phyloP scores from a whole-genome alignment of 108 stramenopile genomes.

The Craspedostauros australis region DNA sequence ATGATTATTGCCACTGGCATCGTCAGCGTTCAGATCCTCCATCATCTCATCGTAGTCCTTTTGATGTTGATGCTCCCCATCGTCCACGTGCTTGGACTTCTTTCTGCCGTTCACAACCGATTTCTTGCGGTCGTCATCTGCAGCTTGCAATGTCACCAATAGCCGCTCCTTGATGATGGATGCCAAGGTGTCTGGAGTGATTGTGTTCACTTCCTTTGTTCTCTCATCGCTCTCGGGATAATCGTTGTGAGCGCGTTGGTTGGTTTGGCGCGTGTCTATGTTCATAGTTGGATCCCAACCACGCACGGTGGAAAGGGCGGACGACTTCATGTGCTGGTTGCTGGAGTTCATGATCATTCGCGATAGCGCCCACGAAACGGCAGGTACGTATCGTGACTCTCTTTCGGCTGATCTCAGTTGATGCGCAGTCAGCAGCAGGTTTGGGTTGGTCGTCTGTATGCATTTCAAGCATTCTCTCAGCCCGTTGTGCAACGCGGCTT shows the following conservation, averaged over 20 bases:
- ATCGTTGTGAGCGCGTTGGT: neutral
- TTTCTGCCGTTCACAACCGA: too few species aligned
- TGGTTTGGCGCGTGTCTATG: neutral
- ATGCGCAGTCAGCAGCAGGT: slow-evolving; percentile 54
- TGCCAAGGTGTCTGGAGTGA: too few species aligned
- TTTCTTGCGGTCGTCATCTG: too few species aligned
- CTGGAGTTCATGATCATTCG: slow-evolving; percentile 46
- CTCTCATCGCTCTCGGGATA: too few species aligned
- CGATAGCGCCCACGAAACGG: slow-evolving; percentile 47
- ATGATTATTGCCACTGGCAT: neutral
- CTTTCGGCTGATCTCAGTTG: slow-evolving; percentile 61
- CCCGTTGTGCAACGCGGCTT: slow-evolving; percentile 54
- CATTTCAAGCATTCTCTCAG: slow-evolving; percentile 57
- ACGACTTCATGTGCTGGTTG: too few species aligned
- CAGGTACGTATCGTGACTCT: slow-evolving; percentile 64
- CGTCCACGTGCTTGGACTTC: too few species aligned
- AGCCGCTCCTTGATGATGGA: too few species aligned
- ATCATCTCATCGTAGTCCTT: too few species aligned
- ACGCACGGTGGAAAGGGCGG: neutral
- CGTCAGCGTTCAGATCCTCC: too few species aligned
- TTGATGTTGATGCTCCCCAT: too few species aligned
- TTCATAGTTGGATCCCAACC: neutral
- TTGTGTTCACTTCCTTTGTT: too few species aligned
- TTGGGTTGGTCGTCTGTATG: slow-evolving; percentile 63
- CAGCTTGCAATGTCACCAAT: too few species aligned